Evolutionary conservation across 2,329 filamentous ascomycete genomes (phyloP).

Genomic region (Mycosphaerelloides madeirae): DNA sequence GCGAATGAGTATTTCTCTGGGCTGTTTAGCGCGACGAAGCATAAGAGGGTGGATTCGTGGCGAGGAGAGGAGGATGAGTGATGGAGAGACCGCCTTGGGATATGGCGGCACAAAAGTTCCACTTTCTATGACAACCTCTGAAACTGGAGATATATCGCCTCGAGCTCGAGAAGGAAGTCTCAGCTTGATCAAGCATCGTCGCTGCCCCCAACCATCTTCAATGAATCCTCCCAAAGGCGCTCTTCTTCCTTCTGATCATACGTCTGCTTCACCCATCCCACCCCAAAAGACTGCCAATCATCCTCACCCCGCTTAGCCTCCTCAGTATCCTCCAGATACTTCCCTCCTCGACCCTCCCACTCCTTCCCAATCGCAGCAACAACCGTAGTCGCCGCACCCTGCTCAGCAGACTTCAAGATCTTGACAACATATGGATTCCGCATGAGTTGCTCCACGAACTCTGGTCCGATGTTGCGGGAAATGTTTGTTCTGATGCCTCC

Average conservation of each 20-base stretch:
- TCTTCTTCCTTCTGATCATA: not conserved
- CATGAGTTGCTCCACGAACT: not conserved
- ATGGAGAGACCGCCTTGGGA: too few relatives aligned
- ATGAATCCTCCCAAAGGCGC: not conserved
- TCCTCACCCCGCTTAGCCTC: constrained; percentile 16
- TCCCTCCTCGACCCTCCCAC: constrained; percentile 36
- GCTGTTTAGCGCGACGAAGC: too few relatives aligned
- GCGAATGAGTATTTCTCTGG: too few relatives aligned
- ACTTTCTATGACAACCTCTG: too few relatives aligned
- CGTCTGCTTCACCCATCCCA: not conserved
- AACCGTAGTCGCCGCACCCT: constrained; percentile 47
- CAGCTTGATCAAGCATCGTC: too few relatives aligned
- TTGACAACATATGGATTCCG: constrained; percentile 3
- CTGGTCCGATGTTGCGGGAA: constrained; percentile 9
- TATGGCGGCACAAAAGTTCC: too few relatives aligned
- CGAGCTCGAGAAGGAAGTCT: too few relatives aligned
- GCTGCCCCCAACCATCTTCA: not conserved
- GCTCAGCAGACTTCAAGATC: constrained; percentile 28
- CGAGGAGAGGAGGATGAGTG: too few relatives aligned
- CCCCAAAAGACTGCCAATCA: too few relatives aligned
- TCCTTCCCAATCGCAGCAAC: constrained; percentile 41
- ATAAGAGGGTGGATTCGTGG: too few relatives aligned
- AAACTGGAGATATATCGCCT: too few relatives aligned
- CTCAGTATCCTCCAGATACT: constrained; percentile 44
- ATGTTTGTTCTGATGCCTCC: constrained; percentile 36